These are phyloP conservation scores for Volvox africanus DNA, from an alignment of 139 green algal species.

Conservation along the genomic window DNA sequence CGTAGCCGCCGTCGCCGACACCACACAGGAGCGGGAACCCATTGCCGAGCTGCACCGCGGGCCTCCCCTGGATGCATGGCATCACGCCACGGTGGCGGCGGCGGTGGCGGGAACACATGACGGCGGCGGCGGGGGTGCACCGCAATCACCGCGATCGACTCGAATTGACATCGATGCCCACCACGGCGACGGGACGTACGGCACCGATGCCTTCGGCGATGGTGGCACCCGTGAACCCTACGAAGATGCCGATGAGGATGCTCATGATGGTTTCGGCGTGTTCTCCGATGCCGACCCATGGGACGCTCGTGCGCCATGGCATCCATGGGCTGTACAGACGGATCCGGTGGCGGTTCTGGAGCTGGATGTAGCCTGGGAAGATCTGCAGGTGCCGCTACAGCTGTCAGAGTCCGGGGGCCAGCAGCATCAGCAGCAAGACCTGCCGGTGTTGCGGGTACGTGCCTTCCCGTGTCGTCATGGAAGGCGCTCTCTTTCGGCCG, in stretches of 20 bases:
- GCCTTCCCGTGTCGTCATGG: neutral
- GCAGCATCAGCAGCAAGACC: neutral
- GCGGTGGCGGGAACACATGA: neutral
- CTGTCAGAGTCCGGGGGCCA: neutral
- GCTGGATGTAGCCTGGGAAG: slow-evolving; percentile 44
- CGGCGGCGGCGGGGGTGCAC: neutral
- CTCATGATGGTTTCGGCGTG: neutral
- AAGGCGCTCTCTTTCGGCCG: no score
- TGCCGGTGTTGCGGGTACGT: neutral
- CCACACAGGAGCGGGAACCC: neutral
- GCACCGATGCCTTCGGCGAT: neutral
- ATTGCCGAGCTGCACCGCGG: no score
- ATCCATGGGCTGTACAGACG: slow-evolving; percentile 70
- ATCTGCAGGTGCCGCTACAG: neutral
- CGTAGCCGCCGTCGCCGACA: neutral
- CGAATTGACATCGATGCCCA: neutral
- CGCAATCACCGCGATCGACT: no score
- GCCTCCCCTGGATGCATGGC: neutral
- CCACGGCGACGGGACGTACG: neutral
- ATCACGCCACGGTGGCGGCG: neutral
- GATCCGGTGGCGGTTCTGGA: slow-evolving; percentile 23
- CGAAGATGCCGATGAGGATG: neutral
- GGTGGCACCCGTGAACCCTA: neutral
- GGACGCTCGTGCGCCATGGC: slow-evolving; percentile 74
- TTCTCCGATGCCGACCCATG: slow-evolving; percentile 54